Conservation (phyloP, 129 eudicot genomes). For the Tagetes patula region DNA sequence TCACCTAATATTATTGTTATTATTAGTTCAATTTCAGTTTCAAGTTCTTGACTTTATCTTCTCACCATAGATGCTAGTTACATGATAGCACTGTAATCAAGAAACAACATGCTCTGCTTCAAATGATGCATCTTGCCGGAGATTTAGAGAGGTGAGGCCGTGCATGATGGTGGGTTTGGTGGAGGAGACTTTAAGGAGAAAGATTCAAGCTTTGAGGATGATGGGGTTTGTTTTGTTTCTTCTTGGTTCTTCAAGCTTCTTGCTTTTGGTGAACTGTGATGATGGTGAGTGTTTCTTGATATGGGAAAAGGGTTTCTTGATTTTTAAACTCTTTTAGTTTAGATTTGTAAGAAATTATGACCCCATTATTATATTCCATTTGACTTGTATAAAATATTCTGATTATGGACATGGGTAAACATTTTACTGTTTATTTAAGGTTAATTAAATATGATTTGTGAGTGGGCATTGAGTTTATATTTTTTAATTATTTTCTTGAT, state of each 20-base stretch:
- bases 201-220: conserved; percentile 23
- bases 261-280: conserved; percentile 50
- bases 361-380: conserved; percentile 14
- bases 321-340: conserved; percentile 16
- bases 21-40: conserved; percentile 31
- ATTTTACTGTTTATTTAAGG: conserved; percentile 5
- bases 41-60: conserved; percentile 59
- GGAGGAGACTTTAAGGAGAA: conserved; percentile 16
- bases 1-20: conserved; percentile 22
- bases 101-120: conserved; percentile 18
- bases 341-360: conserved; percentile 5
- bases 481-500: conserved; percentile 5
- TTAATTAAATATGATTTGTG: conserved; percentile 3
- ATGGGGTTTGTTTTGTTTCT: conserved; percentile 35
- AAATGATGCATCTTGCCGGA: conserved; percentile 34
- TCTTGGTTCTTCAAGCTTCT: conserved; percentile 42
- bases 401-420: neutral
- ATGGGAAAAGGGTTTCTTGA: conserved; percentile 17
- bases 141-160: conserved; percentile 12
- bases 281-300: conserved; percentile 50
- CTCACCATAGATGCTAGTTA: conserved; percentile 25
- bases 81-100: conserved; percentile 19
- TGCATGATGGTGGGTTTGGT: conserved; percentile 6
- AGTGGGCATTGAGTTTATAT: neutral
- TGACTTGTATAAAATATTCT: conserved; percentile 17